Conservation (phyloP, 2,329 filamentous ascomycete genomes). For the Setomelanomma holmii region DNA sequence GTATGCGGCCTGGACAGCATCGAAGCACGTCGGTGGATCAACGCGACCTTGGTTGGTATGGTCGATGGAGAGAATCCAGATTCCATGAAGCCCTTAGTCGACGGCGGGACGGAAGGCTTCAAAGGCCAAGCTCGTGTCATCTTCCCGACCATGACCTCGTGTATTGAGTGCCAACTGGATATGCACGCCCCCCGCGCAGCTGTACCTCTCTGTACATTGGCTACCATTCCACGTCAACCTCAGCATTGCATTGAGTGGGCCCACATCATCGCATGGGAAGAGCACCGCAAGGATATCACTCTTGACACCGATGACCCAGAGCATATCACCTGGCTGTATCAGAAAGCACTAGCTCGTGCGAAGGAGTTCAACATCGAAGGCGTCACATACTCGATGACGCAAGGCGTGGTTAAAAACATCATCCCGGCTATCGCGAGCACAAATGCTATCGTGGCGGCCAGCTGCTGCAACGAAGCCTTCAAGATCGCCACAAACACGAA, state of each 20-base stretch:
- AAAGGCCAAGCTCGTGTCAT: constrained; percentile 96
- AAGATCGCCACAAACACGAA: constrained; percentile 88
- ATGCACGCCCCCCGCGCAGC: constrained; percentile 98
- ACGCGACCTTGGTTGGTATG: constrained; percentile 88
- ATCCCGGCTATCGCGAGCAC: constrained; percentile 98
- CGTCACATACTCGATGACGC: constrained; percentile 93
- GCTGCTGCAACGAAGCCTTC: constrained; percentile 95
- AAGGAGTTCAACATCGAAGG: constrained; percentile 88
- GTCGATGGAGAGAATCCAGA: constrained; percentile 84
- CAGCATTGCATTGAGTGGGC: constrained; percentile 99
- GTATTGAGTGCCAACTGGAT: constrained; percentile 97
- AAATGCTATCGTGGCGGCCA: constrained; percentile 94
- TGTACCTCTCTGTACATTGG: constrained; percentile 94
- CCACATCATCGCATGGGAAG: constrained; percentile 96
- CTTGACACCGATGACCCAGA: constrained; percentile 96
- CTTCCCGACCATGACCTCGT: constrained; percentile 89
- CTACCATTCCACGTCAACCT: constrained; percentile 93
- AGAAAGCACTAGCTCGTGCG: constrained; percentile 81
- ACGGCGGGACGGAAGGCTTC: constrained; percentile 97
- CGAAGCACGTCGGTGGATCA: constrained; percentile 98
- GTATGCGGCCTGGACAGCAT: constrained; percentile 96
- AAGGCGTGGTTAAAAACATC: constrained; percentile 99
- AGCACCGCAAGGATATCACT: constrained; percentile 70
- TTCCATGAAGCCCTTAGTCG: constrained; percentile 89
- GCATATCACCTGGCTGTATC: constrained; percentile 96